Evolutionary conservation across 2,329 filamentous ascomycete genomes (phyloP).

Genomic region (Aureobasidium vineae): DNA sequence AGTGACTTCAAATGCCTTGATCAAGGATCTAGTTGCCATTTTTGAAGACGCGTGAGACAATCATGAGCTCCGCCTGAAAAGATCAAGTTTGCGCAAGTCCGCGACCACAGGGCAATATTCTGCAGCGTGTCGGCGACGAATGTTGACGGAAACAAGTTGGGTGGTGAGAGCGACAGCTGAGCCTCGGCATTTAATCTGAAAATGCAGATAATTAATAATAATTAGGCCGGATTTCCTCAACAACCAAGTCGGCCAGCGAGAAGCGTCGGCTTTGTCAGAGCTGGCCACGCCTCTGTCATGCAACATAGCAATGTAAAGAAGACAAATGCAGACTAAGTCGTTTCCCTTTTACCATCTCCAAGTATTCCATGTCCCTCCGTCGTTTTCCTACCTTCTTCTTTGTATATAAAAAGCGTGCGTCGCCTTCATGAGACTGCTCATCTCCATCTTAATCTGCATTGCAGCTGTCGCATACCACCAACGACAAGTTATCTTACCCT

Average conservation of each 20-base stretch:
- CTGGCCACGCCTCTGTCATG: not conserved
- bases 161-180: not conserved
- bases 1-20: not conserved
- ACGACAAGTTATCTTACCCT: conserved; percentile 32
- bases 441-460: conserved; percentile 46
- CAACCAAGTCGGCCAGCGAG: conserved; percentile 9
- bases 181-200: too few relatives aligned
- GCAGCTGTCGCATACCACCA: conserved; percentile 43
- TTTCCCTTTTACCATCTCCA: not conserved
- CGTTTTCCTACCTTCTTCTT: not conserved
- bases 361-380: conserved; percentile 8
- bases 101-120: not conserved
- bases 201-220: not conserved
- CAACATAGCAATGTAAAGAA: not conserved
- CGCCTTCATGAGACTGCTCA: conserved; percentile 41
- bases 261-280: conserved; percentile 22
- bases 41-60: not conserved
- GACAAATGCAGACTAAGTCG: conserved; percentile 26
- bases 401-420: conserved; percentile 34
- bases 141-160: not conserved
- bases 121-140: not conserved
- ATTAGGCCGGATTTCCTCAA: conserved; percentile 4
- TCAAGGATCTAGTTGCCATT: not conserved
- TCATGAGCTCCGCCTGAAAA: not conserved
- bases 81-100: not conserved